Base-by-base conservation (phyloP, 495 filamentous ascomycete species). In the Lasiosphaeria miniovina region DNA sequence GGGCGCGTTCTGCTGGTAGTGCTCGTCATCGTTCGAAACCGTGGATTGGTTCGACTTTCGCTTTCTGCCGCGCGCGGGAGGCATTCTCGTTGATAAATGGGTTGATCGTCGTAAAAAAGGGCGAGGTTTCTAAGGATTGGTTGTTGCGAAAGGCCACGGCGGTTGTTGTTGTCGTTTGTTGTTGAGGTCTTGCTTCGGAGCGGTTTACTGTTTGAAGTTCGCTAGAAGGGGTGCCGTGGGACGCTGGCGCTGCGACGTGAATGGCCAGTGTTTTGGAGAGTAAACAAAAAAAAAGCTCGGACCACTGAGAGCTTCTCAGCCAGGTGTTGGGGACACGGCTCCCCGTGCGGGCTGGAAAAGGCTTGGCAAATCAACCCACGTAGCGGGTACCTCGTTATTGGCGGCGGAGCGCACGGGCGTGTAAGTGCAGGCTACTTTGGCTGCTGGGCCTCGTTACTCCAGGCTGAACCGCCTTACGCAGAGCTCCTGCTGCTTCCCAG, bases 41-140 rank as follows among this genome's bases (percentile, higher is more conserved):
- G 61, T 66, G 6, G 75, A 69, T 58, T 78, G 75, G 36, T 81
- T 76, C 7, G 85, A 87, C 71, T 85, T 87, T 69, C 82, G 83
- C 71, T 88, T 89, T 66, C 71, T 77, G 38, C 79, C 70, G 54
- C 78, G 70, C 49, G 71, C 59, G 24, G 83, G 74, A 66, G 84
- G 73, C 87, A 89, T 88, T 64, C 58, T 65, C 59, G 38, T 35
- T 31, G 45, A 50, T 46, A 6, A n/a, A 9, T 3, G 17, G 35
- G 55, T 59, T 54, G 31, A 55, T 55, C 51, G 11, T 31, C 4
- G 43, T 31, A 17, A 9, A 36, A 46, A 15, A 41, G 41, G 14
- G 12, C 15, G 43, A 46, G 7, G 6, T 17, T 40, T 51, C 34
- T n/a, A 54, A 40, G 49, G 36, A 55, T 45, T 58, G 51, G 52